Evolutionary conservation across 495 filamentous ascomycete genomes (phyloP), one percentile per base, ranked within the genome.

Genomic region (Penicillium antarcticum): DNA sequence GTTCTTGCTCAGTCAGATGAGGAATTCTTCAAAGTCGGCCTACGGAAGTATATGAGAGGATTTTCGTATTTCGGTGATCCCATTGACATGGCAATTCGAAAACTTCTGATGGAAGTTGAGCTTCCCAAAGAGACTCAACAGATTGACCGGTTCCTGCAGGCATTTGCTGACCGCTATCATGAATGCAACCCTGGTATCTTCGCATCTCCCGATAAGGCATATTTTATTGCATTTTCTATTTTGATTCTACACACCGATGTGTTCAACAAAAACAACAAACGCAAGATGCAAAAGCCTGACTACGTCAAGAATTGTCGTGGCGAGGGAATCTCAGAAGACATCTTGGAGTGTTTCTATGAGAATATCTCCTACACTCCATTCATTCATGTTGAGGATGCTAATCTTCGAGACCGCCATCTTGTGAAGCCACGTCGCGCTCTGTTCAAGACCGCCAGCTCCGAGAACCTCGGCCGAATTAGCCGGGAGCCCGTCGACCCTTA

Each of bases 261-360:
- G 10, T 97, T 97, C 82, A 99, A 99, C 76, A 96, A 92, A 67
- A 97, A 97, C 75, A 97, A 97, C 68, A 97, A 96, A 71, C 83
- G 92, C 60, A 99, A 97, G 69, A 99, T 99, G 94, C 91, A 96
- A 65, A 95, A 95, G 58, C 77, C 78, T 0, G 94, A 97, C 52
- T 99, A 99, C 66, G 80, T 96, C 45, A 97, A 95, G 68, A 97
- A 97, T 65, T 94, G 91, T 12, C 81, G 84, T 8, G 88, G 87
- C 1, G 90, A 96, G 63, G 91, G 91, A 12, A 87, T 97, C 18
- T 86, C 87, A 23, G 91, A 94, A 48, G 94, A 97, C 46, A 89
- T 97, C 23, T 76, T 97, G 5, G 91, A 88, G 63, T 97, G 92
- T 65, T 94, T 97, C 63, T 99, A 97, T 68, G 94, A 97, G 68